Evolutionary conservation across 2,329 filamentous ascomycete genomes (phyloP), one percentile per base, ranked within the genome.

Genomic region (Talaromyces sp.): DNA sequence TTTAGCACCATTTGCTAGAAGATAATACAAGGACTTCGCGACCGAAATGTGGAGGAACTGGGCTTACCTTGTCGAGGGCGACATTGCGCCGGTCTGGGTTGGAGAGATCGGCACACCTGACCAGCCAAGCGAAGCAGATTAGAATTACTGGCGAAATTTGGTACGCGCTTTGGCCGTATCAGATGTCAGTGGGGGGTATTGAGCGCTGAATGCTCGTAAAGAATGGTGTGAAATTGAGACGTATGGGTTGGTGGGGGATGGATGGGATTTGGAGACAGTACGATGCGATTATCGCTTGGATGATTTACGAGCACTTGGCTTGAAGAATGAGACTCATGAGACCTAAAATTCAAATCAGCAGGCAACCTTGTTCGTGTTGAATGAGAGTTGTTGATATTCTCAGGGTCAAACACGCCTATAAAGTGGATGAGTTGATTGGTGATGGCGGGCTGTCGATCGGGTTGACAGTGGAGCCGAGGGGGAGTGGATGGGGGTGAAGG

Each of bases 141-240:
- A 75, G 50, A 84, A 86, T 62, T 89, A 88, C 72, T 88, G 86
- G 86, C 70, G 73, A 39, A 84, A 88, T 66, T 68, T 88, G 68
- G 73, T 87, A 73, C 76, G 75, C 24, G 86, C 80, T 67, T 75
- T 88, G 52, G 78, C 79, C 62, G 70, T 74, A 2, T 69, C 83
- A 46, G 83, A 87, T 61, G 83, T 82, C 9, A 85, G 88, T 61
- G 87, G 86, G 73, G 86, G 82, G 6, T 89, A 88, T 70, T 89
- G 86, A 86, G 86, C 86, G 14, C 66, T 88, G 59, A 88, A 88
- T 70, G 83, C 86, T 35, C 76, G 83, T 42, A 88, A 89, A 70
- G 82, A 84, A 9, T 78, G 78, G 52, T 74, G 80, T 33, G 77
- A 73, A 44, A 75, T 71, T 29, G 86, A 89, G 74, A 77, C 78